Evolutionary conservation across 2,329 filamentous ascomycete genomes (phyloP), one percentile per base, ranked within the genome.

Genomic region (Diplodia scrobiculata): DNA sequence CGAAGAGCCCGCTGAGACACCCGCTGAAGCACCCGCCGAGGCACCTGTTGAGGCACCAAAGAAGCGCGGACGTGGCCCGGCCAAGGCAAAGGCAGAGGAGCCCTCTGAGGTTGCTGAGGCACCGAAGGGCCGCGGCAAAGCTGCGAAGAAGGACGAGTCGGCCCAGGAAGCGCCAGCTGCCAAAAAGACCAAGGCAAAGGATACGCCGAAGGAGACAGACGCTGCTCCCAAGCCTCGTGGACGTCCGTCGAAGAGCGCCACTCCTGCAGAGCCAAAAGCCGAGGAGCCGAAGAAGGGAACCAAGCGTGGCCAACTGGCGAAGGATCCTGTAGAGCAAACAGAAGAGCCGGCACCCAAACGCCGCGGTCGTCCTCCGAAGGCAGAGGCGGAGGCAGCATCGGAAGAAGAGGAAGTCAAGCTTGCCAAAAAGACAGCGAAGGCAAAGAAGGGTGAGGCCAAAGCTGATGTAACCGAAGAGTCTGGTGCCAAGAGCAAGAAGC

Each of bases 111-210:
- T 27, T 47, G 53, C 51, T 6, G 64, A 67, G 21, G 67, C 70
- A 10, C 72, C 71, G 0, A 73, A 71, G 69, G 27, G 11, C 14
- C 60, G 47, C 7, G 47, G 32, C 29, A 53, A 41, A 36, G 60
- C 60, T 53, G 50, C 32, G 1, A 63, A 52, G 48, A 53, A 51
- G 13, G 47, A 62, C 10, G 29, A 45, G n/a, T 6, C 13, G 6
- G 38, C 38, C 17, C 14, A 27, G 19, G 47, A 58, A 3, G 36
- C 52, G 5, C 47, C 52, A 36, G 53, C 27, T n/a, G 13, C 53
- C 32, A 41, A 53, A 11, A 51, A 38, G 19, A 32, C 27, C 10
- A 38, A 66, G 21, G 53, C 32, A 21, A 51, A 45, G 21, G 13
- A 25, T 7, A 19, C 60, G 2, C 3, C 60, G 14, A 53, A 63